Evolutionary conservation across 148 eudicot species (phyloP).

Genomic region (Arctostaphylos glauca): DNA sequence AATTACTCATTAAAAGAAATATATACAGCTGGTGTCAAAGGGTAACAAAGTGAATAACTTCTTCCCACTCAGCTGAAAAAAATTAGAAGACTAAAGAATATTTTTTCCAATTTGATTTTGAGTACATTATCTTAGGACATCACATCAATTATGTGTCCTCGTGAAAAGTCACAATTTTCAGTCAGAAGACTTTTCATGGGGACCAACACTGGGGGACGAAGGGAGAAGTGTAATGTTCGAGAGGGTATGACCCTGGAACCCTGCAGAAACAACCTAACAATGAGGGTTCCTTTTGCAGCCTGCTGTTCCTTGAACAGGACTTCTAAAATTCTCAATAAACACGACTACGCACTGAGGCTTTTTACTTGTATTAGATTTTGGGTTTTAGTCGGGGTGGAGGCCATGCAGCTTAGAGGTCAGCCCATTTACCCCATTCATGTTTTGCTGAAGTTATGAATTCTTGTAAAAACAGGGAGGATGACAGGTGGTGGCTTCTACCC

Average conservation of each 20-base stretch:
- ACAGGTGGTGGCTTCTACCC: conserved; percentile 81
- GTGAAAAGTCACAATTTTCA: no score
- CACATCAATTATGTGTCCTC: no score
- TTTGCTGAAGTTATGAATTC: background rate
- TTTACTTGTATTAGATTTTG: background rate
- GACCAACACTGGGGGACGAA: background rate
- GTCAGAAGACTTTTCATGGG: background rate
- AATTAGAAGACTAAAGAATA: no score
- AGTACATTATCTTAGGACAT: no score
- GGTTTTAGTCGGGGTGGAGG: background rate
- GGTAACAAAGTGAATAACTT: background rate
- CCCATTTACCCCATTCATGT: background rate
- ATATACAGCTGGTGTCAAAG: background rate
- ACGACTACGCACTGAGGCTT: background rate
- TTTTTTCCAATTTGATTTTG: no score
- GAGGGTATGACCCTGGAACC: background rate
- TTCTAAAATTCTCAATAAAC: background rate
- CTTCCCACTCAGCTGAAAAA: no score
- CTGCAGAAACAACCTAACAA: background rate
- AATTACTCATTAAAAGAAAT: background rate
- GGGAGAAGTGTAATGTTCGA: background rate
- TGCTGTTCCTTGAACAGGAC: background rate
- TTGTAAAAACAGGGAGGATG: conserved; percentile 54
- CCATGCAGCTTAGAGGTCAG: background rate
- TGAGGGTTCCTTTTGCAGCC: background rate